Base-by-base conservation (phyloP, 2,329 filamentous ascomycete genomes). In the Trichoderma lentiforme region DNA sequence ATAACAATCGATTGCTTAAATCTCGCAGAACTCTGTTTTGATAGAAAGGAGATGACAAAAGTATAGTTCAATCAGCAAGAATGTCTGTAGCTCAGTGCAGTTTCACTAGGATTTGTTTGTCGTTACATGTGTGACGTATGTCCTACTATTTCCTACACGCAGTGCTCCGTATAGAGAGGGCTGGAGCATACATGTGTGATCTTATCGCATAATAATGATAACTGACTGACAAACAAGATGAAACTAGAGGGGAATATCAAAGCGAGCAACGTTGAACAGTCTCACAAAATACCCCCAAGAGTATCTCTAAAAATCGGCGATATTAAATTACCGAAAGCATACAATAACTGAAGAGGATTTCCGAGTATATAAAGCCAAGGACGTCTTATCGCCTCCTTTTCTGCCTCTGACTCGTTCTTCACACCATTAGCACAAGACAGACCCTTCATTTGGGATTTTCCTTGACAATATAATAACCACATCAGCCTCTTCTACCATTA, bases 281-380 rank as follows among this genome's bases (percentile, higher is more conserved):
- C 9, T n/a, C 43, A 51, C 9, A 0, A 51, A n/a, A 21, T 21
- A 0, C 2, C 18, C n/a, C n/a, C 6, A 2, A 21, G 0, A 12
- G 6, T 47, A 47, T 11, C 2, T 47, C 18, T 1, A 21, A n/a
- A 2, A 47, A 47, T 11, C 8, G 43, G 12, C 1, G 2, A 47
- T 9, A 0, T n/a, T 3, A 47, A n/a, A 9, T 2, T n/a, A 1
- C n/a, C 18, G n/a, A 47, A 51, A 51, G n/a, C n/a, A 3, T 51
- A 21, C n/a, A 3, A 21, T 24, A 21, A 14, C n/a, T 5, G 8
- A 51, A 24, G n/a, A 6, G 4, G n/a, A 51, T 6, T 51, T 21
- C 9, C n/a, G 6, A 14, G 9, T 51, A 51, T 51, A 24, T 18
- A 51, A 51, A 12, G n/a, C 1, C 9, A 24, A n/a, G 9, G 0